Conservation (phyloP, 192 early-diverging fungal genomes). For the Mortierella hygrophila region DNA sequence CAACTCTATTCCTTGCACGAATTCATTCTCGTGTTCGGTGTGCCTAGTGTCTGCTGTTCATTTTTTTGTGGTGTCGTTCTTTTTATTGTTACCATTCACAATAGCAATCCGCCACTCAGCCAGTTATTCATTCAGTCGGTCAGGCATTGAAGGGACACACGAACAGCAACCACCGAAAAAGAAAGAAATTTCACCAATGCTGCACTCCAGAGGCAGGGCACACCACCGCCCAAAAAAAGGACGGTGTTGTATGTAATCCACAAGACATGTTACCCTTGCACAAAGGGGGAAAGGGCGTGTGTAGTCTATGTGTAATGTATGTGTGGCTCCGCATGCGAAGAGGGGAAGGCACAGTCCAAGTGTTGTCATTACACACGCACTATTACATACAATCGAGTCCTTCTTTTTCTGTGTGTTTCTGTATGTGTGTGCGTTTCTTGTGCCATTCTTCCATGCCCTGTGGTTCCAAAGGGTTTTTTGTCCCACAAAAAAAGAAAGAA, state of each 20-base stretch:
- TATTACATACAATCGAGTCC: not conserved
- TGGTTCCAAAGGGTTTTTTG: not conserved
- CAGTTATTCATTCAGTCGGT: not conserved
- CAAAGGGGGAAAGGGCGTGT: not conserved
- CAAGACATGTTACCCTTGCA: not conserved
- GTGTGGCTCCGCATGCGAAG: not conserved
- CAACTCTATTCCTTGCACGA: not conserved
- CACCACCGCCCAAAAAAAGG: not conserved
- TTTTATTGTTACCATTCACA: not conserved
- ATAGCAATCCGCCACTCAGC: not conserved
- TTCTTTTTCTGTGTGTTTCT: not conserved
- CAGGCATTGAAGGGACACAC: not conserved
- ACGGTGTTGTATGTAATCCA: not conserved
- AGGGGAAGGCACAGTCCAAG: not conserved
- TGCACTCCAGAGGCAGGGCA: not conserved
- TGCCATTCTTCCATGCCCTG: conserved; percentile 8
- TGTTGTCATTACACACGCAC: not conserved
- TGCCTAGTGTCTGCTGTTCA: not conserved
- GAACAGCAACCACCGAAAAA: not conserved
- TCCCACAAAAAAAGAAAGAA: conserved; percentile 1
- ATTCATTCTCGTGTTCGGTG: not conserved
- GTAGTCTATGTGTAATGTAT: no score
- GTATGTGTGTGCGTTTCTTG: not conserved
- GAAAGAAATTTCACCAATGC: not conserved
- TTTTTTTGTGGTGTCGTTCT: not conserved